phyloP scores from a whole-genome alignment of 768 basidiomycete genomes.

The Naganishia antarctica region DNA sequence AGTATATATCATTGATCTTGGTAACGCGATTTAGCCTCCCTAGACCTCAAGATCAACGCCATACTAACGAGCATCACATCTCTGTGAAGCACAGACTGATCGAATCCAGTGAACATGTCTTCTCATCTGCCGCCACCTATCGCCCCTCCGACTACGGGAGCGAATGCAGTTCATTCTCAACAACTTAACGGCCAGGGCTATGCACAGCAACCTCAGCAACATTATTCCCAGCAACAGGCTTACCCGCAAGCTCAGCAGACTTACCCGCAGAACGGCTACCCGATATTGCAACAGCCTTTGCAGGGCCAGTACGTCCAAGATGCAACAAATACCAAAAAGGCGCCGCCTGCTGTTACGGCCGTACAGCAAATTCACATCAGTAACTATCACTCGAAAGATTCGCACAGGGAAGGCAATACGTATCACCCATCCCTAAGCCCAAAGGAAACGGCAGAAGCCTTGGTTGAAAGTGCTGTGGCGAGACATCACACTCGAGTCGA shows the following conservation, averaged over 20 bases:
- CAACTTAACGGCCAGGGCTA: constrained; percentile 1
- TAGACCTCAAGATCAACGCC: too few species aligned
- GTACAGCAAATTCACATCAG: constrained; percentile 9
- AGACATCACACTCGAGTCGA: constrained; percentile 23
- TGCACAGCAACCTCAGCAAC: constrained; percentile 2
- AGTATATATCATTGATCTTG: too few species aligned
- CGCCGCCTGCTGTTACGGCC: neutral
- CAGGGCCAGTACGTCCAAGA: neutral
- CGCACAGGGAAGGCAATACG: constrained; percentile 11
- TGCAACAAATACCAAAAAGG: neutral
- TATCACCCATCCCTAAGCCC: constrained; percentile 21
- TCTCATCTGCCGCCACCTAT: constrained; percentile 5
- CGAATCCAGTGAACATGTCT: neutral
- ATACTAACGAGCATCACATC: too few species aligned
- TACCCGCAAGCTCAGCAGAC: neutral
- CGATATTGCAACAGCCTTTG: neutral
- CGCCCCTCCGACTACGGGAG: constrained; percentile 2
- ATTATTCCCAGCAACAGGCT: neutral
- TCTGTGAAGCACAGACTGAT: too few species aligned
- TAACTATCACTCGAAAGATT: constrained; percentile 16
- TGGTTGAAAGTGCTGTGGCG: constrained; percentile 24
- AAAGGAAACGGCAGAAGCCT: constrained; percentile 18
- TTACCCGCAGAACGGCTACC: neutral
- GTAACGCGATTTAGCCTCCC: too few species aligned
- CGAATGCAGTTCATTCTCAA: neutral